These are phyloP conservation scores for Neurospora discreta DNA, from an alignment of 495 filamentous ascomycete genomes.

Conservation along the genomic window DNA sequence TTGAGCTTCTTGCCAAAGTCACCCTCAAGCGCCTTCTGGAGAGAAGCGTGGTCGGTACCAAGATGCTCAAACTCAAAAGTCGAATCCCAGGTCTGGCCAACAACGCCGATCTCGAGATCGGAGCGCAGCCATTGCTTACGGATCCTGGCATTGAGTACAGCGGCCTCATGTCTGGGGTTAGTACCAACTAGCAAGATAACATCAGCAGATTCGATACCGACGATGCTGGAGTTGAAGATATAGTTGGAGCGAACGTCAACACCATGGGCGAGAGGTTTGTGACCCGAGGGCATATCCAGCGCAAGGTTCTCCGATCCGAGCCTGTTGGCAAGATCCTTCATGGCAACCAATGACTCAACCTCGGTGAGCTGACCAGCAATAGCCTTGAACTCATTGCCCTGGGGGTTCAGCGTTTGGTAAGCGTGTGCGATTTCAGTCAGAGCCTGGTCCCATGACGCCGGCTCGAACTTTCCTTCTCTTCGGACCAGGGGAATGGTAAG, in stretches of 20 bases:
- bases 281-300: conserved; percentile 78
- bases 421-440: conserved; percentile 73
- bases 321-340: conserved; percentile 94
- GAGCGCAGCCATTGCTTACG: conserved; percentile 95
- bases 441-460: conserved; percentile 89
- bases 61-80: conserved; percentile 91
- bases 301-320: conserved; percentile 92
- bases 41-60: conserved; percentile 58
- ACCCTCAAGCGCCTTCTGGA: conserved; percentile 80
- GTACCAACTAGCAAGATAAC: conserved; percentile 85
- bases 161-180: conserved; percentile 89
- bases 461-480: conserved; percentile 75
- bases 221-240: conserved; percentile 89
- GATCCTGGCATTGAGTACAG: conserved; percentile 89
- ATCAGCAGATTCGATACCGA: conserved; percentile 87
- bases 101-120: conserved; percentile 82
- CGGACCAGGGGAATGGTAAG: conserved; percentile 87
- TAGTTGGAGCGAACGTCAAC: conserved; percentile 92
- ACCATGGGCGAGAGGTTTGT: conserved; percentile 78
- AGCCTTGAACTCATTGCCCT: conserved; percentile 89
- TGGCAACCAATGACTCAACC: conserved; percentile 82
- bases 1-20: conserved; percentile 83
- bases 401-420: conserved; percentile 60
- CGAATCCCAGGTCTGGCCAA: conserved; percentile 82
- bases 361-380: conserved; percentile 86